These are phyloP conservation scores for Paraphaeosphaeria sporulosa DNA, from an alignment of 2,329 filamentous ascomycete genomes.

Conservation along the genomic window DNA sequence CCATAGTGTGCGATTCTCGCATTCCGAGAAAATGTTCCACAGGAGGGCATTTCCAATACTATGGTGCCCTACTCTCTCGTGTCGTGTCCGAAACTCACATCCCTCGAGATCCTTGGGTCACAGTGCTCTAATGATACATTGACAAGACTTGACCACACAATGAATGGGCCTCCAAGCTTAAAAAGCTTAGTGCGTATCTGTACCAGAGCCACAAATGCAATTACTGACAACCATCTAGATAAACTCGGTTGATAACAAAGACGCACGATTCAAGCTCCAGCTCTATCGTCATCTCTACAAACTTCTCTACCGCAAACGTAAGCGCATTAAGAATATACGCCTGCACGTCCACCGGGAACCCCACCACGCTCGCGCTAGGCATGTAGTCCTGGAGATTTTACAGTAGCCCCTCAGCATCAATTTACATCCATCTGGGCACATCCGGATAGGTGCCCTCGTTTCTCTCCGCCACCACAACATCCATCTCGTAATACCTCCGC, in stretches of 20 bases:
- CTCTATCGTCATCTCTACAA: conserved; percentile 8
- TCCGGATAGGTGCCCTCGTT: conserved; percentile 19
- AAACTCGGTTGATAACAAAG: background rate
- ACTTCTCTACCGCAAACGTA: conserved; percentile 3
- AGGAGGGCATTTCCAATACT: too few species aligned
- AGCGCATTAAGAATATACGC: conserved; percentile 20
- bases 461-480: background rate
- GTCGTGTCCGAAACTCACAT: background rate
- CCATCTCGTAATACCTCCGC: conserved; percentile 11
- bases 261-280: background rate
- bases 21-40: too few species aligned
- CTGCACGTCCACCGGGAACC: conserved; percentile 19
- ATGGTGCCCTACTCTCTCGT: too few species aligned
- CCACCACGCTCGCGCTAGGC: conserved; percentile 11
- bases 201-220: background rate
- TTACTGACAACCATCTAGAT: background rate
- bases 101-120: background rate
- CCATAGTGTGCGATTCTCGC: too few species aligned
- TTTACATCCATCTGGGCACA: conserved; percentile 7
- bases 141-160: too few species aligned
- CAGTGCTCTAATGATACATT: background rate
- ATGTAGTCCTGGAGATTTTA: conserved; percentile 13
- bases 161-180: background rate
- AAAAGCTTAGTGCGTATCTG: background rate
- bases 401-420: conserved; percentile 4